Conservation (phyloP, 2,329 filamentous ascomycete genomes). For the Diaporthe vexans region DNA sequence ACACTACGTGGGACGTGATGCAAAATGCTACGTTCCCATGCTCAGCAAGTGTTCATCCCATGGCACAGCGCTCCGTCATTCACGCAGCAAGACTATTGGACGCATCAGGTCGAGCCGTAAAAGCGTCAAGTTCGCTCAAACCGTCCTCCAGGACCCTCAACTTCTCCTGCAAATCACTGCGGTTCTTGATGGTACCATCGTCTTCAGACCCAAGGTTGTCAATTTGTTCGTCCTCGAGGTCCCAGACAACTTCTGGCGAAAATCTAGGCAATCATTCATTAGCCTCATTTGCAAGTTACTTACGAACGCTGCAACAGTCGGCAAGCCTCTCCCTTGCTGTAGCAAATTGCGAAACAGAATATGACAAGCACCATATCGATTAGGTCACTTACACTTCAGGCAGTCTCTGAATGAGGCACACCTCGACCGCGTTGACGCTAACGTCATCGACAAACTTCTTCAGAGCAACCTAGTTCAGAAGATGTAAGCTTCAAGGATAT, state of each 20-base stretch:
- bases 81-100: background rate
- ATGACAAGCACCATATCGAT: background rate
- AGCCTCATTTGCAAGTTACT: background rate
- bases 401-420: constrained; percentile 46
- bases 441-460: constrained; percentile 49
- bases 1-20: too few species aligned
- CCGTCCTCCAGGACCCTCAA: constrained; percentile 45
- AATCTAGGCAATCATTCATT: constrained; percentile 38
- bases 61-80: too few species aligned
- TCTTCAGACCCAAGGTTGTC: constrained; percentile 46
- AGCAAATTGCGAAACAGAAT: background rate
- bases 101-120: constrained; percentile 42
- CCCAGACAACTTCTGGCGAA: constrained; percentile 47
- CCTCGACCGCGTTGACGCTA: constrained; percentile 48
- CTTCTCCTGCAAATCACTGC: constrained; percentile 44
- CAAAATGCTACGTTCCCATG: background rate
- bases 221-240: constrained; percentile 45
- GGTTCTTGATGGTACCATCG: constrained; percentile 44
- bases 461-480: constrained; percentile 44
- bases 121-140: constrained; percentile 46
- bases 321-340: background rate
- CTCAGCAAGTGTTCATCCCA: background rate
- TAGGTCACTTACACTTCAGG: constrained; percentile 47
- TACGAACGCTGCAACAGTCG: background rate
- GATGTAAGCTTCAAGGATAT: constrained; percentile 12